Conservation (phyloP, 768 basidiomycete species). For the Tylopilus sp. region DNA sequence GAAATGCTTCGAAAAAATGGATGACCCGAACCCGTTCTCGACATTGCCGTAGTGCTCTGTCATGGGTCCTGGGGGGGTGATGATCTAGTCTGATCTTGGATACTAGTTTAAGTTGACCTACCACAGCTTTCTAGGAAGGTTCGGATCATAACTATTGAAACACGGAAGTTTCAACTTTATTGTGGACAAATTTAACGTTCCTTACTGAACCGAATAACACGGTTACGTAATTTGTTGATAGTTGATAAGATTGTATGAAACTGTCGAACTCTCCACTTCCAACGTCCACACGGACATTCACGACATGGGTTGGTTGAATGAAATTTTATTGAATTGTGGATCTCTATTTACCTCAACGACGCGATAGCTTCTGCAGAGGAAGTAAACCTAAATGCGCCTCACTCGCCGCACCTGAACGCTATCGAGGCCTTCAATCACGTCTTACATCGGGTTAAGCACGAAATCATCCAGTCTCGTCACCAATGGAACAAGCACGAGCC, state of each 20-base stretch:
- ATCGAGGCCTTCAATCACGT: slow-evolving; percentile 62
- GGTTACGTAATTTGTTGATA: slow-evolving; percentile 17
- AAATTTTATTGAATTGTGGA: not conserved
- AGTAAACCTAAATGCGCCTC: slow-evolving; percentile 54
- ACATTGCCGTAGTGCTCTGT: slow-evolving; percentile 20
- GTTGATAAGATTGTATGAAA: slow-evolving; percentile 20
- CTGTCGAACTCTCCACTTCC: not conserved
- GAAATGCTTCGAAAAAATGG: slow-evolving; percentile 19
- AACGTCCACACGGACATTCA: slow-evolving; percentile 3
- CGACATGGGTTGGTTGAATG: slow-evolving; percentile 26
- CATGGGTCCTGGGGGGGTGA: not conserved
- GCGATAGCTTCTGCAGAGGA: slow-evolving; percentile 54
- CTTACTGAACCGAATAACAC: slow-evolving; percentile 5
- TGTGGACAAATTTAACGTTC: slow-evolving; percentile 10
- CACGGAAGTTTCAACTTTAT: slow-evolving; percentile 27
- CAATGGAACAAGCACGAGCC: slow-evolving; percentile 65
- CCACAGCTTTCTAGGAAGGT: slow-evolving; percentile 3
- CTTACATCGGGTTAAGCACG: slow-evolving; percentile 54
- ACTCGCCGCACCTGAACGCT: slow-evolving; percentile 57
- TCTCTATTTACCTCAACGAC: slow-evolving; percentile 10
- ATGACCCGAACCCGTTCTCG: slow-evolving; percentile 14
- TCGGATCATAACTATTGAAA: slow-evolving; percentile 28
- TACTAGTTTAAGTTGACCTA: slow-evolving; percentile 8
- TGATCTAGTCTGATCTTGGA: slow-evolving; percentile 2
- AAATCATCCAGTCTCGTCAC: slow-evolving; percentile 61